Evolutionary conservation across 164 flowering plant species (phyloP).

Genomic region (Akebia trifoliata): DNA sequence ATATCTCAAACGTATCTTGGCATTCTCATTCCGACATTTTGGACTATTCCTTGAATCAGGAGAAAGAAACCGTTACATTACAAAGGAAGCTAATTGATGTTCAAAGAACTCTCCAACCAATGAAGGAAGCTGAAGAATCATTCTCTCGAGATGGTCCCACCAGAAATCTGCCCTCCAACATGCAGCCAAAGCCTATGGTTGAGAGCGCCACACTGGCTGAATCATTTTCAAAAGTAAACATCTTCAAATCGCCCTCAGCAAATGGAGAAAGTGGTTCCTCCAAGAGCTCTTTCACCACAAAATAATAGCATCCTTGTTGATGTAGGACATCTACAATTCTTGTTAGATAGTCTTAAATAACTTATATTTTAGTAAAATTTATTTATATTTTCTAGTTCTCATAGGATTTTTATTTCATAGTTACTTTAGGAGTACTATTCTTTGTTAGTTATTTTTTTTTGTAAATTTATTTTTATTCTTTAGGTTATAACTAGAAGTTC

Average conservation of each 20-base stretch:
- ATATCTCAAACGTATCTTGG: background rate
- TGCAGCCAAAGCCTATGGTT: conserved; percentile 32
- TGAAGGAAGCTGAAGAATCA: conserved; percentile 26
- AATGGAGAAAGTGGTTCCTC: conserved; percentile 30
- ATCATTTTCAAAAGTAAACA: conserved; percentile 28
- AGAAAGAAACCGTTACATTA: conserved; percentile 35
- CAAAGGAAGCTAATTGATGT: conserved; percentile 37
- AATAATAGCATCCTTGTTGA: too few species aligned
- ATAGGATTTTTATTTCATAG: too few species aligned
- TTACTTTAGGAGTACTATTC: too few species aligned
- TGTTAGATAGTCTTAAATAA: too few species aligned
- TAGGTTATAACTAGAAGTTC: too few species aligned
- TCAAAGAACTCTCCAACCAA: conserved; percentile 31
- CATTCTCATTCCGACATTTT: conserved; percentile 5
- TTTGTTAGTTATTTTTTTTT: too few species aligned
- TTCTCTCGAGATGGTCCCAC: conserved; percentile 46
- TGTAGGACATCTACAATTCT: too few species aligned
- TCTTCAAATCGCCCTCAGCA: conserved; percentile 29
- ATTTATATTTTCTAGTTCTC: too few species aligned
- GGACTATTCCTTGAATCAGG: conserved; percentile 26
- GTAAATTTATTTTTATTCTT: too few species aligned
- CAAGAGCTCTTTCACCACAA: conserved; percentile 25
- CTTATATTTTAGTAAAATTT: too few species aligned
- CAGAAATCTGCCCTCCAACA: conserved; percentile 22
- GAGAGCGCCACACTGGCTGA: too few species aligned